Conservation (phyloP, 2,329 filamentous ascomycete genomes). For the Penicillium corylophilum region DNA sequence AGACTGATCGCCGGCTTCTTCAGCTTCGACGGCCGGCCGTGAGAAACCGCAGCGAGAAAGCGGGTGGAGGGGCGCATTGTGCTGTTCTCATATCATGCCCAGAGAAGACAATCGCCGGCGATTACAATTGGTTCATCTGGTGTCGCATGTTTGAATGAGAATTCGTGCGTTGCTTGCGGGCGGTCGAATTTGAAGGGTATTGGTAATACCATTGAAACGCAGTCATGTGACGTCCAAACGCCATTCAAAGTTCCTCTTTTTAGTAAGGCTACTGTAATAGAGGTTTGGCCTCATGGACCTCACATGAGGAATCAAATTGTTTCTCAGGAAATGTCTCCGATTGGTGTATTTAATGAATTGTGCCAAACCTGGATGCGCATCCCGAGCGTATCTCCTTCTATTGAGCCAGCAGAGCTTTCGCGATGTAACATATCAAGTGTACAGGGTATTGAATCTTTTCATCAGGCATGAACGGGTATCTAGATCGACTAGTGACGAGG, state of each 20-base stretch:
- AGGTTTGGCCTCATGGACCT: background rate
- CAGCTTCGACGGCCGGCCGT: slow-evolving; percentile 32
- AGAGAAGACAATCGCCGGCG: background rate
- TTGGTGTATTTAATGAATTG: too few species aligned
- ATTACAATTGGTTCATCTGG: background rate
- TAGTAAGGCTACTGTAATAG: background rate
- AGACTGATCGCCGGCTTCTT: slow-evolving; percentile 39
- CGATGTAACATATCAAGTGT: background rate
- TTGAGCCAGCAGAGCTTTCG: background rate
- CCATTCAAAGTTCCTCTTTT: too few species aligned
- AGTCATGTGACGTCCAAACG: background rate
- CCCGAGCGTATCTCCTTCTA: background rate
- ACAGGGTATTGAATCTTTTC: background rate
- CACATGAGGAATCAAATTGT: too few species aligned
- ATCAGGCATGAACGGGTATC: background rate
- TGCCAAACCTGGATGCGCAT: too few species aligned
- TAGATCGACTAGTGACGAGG: background rate
- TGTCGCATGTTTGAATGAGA: background rate
- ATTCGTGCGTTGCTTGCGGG: background rate
- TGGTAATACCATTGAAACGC: background rate
- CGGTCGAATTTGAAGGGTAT: background rate
- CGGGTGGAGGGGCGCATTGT: slow-evolving; percentile 31
- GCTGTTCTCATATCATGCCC: slow-evolving; percentile 3
- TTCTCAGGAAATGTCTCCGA: too few species aligned
- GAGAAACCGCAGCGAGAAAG: slow-evolving; percentile 32